A percentile compares a stretch with the other conserved stretches of the same genome.
Conservation (phyloP, 768 basidiomycete species). For the Astraeus odoratus region DNA sequence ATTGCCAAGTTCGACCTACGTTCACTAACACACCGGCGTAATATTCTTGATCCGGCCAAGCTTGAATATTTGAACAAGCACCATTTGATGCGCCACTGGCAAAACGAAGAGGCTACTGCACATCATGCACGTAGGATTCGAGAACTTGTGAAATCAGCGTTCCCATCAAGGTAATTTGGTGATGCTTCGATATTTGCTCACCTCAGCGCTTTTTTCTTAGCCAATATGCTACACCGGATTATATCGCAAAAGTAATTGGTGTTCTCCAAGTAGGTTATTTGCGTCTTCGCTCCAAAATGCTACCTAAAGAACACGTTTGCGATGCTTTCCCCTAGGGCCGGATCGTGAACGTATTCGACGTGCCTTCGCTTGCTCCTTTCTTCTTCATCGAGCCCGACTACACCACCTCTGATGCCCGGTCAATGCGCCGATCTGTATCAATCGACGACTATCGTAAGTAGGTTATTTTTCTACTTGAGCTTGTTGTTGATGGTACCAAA, state of each 20-base stretch:
- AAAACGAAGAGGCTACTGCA: constrained; percentile 43
- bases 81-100: constrained; percentile 57
- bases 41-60: constrained; percentile 73
- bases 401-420: constrained; percentile 43
- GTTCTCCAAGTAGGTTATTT: constrained; percentile 44
- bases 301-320: background rate
- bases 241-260: constrained; percentile 58
- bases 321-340: constrained; percentile 19
- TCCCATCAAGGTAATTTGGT: constrained; percentile 48
- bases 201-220: constrained; percentile 19
- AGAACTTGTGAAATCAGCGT: constrained; percentile 44
- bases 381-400: constrained; percentile 73
- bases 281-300: background rate
- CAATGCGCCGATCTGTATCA: constrained; percentile 41
- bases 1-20: constrained; percentile 62
- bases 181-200: background rate
- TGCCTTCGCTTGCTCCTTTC: constrained; percentile 62
- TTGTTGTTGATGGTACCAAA: background rate
- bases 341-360: constrained; percentile 61
- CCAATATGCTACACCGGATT: constrained; percentile 44
- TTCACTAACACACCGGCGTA: constrained; percentile 73
- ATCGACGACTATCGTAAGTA: constrained; percentile 39
- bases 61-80: constrained; percentile 87
- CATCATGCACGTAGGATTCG: constrained; percentile 49
- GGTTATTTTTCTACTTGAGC: background rate